A percentile compares a stretch with the other conserved stretches of the same genome.
Evolutionary conservation across 805 yeast species (phyloP).

Genomic region (Yarrowia bubula): DNA sequence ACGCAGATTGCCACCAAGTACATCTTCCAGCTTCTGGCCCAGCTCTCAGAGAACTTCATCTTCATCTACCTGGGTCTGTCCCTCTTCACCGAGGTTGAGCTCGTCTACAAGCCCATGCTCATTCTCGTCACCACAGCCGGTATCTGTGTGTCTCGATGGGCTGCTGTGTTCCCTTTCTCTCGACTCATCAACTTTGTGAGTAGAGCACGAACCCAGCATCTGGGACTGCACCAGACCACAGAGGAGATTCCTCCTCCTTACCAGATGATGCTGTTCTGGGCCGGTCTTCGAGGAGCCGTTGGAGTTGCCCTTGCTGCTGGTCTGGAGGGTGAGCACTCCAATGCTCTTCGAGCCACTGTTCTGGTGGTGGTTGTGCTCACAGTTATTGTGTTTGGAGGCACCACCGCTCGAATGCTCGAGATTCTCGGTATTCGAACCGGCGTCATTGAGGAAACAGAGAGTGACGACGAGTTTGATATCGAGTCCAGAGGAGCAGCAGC

Average conservation of each 20-base stretch:
- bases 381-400: conserved; percentile 95
- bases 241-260: conserved; percentile 94
- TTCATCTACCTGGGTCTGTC: conserved; percentile 93
- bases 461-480: conserved; percentile 94
- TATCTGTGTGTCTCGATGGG: conserved; percentile 94
- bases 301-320: conserved; percentile 99
- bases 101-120: conserved; percentile 88
- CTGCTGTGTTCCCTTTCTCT: conserved; percentile 94
- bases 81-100: conserved; percentile 90
- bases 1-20: conserved; percentile 96
- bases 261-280: conserved; percentile 99
- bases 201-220: conserved; percentile 46
- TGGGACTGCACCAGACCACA: conserved; percentile 42
- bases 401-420: conserved; percentile 97
- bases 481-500: conserved; percentile 44
- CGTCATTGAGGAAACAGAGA: conserved; percentile 72
- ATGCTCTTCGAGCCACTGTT: conserved; percentile 87
- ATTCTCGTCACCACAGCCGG: conserved; percentile 87
- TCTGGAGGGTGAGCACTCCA: conserved; percentile 87
- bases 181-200: conserved; percentile 76
- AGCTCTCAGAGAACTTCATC: conserved; percentile 92
- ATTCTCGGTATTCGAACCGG: conserved; percentile 91
- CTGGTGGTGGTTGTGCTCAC: conserved; percentile 95
- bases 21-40: conserved; percentile 90
- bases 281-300: conserved; percentile 97